Percentiles rank a stretch among this genome's conserved stretches.
phyloP scores from a whole-genome alignment of 352 stramenopile genomes.

The Blastocystis sp. region DNA sequence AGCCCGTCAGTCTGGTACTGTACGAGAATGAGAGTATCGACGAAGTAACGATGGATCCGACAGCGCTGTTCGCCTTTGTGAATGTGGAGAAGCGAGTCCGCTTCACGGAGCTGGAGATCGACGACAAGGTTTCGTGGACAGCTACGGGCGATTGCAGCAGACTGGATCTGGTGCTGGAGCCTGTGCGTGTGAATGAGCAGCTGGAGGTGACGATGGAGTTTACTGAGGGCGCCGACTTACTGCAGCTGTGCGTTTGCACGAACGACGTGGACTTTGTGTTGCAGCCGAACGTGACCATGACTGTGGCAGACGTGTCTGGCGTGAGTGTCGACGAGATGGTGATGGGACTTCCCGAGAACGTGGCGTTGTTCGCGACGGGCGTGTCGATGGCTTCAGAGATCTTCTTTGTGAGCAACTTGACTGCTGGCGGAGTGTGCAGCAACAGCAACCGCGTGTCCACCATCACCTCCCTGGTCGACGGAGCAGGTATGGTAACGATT shows the following conservation, averaged over 20 bases:
- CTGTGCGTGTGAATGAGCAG: slow-evolving; percentile 40
- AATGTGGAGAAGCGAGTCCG: slow-evolving; percentile 26
- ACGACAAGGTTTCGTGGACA: slow-evolving; percentile 22
- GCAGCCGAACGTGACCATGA: slow-evolving; percentile 48
- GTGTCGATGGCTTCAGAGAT: background rate
- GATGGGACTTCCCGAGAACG: background rate
- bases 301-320: background rate
- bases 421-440: background rate
- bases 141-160: background rate
- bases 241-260: slow-evolving; percentile 35
- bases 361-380: background rate
- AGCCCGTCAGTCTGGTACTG: slow-evolving; percentile 7
- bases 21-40: background rate
- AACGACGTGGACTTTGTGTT: slow-evolving; percentile 30
- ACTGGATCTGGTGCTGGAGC: background rate
- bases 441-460: slow-evolving; percentile 13
- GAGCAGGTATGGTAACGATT: background rate
- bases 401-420: slow-evolving; percentile 7
- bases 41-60: background rate
- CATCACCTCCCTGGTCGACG: background rate
- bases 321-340: background rate
- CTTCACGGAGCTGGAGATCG: background rate
- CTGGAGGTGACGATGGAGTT: slow-evolving; percentile 32
- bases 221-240: background rate
- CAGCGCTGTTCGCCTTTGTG: slow-evolving; percentile 8